Evolutionary conservation across 2,329 filamentous ascomycete species (phyloP).

Genomic region (Nemania sp.): DNA sequence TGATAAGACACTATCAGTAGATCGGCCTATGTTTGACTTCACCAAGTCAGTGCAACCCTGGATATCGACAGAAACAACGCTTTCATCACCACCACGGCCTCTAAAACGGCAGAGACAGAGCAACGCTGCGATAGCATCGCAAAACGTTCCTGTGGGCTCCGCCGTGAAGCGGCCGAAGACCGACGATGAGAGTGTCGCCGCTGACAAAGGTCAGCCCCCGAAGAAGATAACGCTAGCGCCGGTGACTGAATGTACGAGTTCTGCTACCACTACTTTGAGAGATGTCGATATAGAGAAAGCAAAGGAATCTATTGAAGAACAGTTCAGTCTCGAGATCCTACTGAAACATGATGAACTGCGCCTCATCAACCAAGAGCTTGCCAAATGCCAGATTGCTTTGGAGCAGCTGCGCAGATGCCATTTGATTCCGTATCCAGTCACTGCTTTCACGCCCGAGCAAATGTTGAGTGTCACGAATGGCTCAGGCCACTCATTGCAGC

Average conservation of each 20-base stretch:
- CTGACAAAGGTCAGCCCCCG: slow-evolving; percentile 36
- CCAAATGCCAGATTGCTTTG: slow-evolving; percentile 89
- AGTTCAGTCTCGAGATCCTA: slow-evolving; percentile 89
- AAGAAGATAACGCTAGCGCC: slow-evolving; percentile 37
- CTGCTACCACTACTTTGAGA: slow-evolving; percentile 10
- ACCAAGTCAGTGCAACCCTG: slow-evolving; percentile 41
- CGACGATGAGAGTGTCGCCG: slow-evolving; percentile 35
- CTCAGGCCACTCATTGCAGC: slow-evolving; percentile 69
- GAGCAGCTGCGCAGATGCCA: slow-evolving; percentile 93
- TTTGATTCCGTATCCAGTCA: slow-evolving; percentile 84
- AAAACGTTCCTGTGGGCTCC: slow-evolving; percentile 30
- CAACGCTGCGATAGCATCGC: slow-evolving; percentile 41
- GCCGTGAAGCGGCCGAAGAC: slow-evolving; percentile 50
- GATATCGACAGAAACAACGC: slow-evolving; percentile 35
- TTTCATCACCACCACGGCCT: slow-evolving; percentile 33
- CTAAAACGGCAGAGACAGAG: slow-evolving; percentile 39
- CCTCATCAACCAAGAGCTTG: slow-evolving; percentile 92
- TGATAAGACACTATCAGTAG: slow-evolving; percentile 53
- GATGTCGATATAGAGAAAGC: slow-evolving; percentile 53
- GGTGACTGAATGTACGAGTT: slow-evolving; percentile 24
- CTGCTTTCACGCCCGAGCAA: slow-evolving; percentile 65
- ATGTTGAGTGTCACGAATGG: slow-evolving; percentile 74
- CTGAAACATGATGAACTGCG: slow-evolving; percentile 93
- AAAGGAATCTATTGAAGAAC: slow-evolving; percentile 76
- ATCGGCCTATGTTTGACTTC: slow-evolving; percentile 46